A percentile compares a stretch with the other conserved stretches of the same genome.
phyloP scores from a whole-genome alignment of 1,284 basidiomycete species.

The Rhodotorula glutinis region DNA sequence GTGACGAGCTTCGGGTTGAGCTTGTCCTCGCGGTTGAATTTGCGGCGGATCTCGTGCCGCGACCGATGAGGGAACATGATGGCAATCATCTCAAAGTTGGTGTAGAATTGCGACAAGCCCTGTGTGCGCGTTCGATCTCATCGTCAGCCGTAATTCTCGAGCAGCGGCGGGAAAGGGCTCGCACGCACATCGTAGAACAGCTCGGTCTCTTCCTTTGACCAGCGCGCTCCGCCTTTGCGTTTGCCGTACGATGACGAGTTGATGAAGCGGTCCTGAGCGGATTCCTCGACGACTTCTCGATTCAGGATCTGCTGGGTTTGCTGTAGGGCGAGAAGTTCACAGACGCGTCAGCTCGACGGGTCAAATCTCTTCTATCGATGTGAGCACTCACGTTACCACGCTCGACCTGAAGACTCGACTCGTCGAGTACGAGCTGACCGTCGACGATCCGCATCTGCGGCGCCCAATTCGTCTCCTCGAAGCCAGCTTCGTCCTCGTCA shows the following conservation, averaged over 20 bases:
- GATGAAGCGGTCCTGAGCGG: constrained; percentile 33
- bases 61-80: constrained; percentile 79
- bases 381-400: constrained; percentile 47
- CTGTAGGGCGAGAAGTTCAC: constrained; percentile 4
- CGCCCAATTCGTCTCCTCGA: constrained; percentile 62
- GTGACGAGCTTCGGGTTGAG: constrained; percentile 57
- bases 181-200: constrained; percentile 72
- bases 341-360: constrained; percentile 39
- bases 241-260: constrained; percentile 69
- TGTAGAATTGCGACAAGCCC: constrained; percentile 81
- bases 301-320: constrained; percentile 3
- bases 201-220: constrained; percentile 81
- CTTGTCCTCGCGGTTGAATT: constrained; percentile 83
- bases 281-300: constrained; percentile 36
- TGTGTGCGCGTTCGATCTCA: no score
- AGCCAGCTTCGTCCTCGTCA: constrained; percentile 60
- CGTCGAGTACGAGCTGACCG: constrained; percentile 74
- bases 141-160: neutral
- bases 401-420: constrained; percentile 72
- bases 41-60: constrained; percentile 81
- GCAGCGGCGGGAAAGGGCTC: no score
- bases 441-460: constrained; percentile 76
- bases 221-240: constrained; percentile 58
- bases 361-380: neutral
- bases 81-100: constrained; percentile 87